Conservation (phyloP, 306 rosid species). For the Casuarina cunninghamiana region DNA sequence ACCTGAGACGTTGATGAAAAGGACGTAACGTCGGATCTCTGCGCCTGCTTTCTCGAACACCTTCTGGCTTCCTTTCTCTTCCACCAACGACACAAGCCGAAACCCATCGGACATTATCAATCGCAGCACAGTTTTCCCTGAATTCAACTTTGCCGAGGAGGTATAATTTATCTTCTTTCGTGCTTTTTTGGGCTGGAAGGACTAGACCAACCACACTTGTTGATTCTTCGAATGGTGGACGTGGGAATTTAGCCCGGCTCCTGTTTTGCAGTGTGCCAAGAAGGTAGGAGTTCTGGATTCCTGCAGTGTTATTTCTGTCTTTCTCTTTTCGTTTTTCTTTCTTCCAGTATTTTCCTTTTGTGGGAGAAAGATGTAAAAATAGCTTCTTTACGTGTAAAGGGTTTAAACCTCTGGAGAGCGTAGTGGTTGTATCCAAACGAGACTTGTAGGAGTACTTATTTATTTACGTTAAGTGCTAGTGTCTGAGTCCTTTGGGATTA, state of each 20-base stretch:
- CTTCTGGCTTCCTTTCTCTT: background rate
- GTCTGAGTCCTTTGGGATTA: background rate
- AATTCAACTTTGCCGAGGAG: background rate
- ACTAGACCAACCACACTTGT: background rate
- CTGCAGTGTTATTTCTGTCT: background rate
- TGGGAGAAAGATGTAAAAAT: background rate
- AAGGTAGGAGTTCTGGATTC: slow-evolving; percentile 22
- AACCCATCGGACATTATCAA: background rate
- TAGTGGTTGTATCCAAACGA: background rate
- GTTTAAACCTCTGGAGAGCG: background rate
- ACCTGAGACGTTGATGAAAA: slow-evolving; percentile 38
- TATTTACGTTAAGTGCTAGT: background rate
- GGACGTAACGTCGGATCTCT: slow-evolving; percentile 38
- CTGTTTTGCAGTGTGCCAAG: slow-evolving; percentile 51
- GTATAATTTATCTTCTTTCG: background rate
- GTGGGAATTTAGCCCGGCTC: slow-evolving; percentile 23
- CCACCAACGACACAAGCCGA: background rate
- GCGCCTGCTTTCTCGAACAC: slow-evolving; percentile 14
- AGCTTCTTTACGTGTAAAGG: background rate
- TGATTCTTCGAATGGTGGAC: slow-evolving; percentile 14
- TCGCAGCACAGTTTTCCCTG: background rate
- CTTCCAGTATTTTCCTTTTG: too few relatives aligned
- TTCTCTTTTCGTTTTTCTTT: background rate
- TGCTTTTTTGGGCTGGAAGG: too few relatives aligned
- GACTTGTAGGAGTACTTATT: background rate